Percentiles rank a stretch among this genome's conserved stretches.
Evolutionary conservation across 495 filamentous ascomycete species (phyloP).

Genomic region (Daldinia bambusicola): DNA sequence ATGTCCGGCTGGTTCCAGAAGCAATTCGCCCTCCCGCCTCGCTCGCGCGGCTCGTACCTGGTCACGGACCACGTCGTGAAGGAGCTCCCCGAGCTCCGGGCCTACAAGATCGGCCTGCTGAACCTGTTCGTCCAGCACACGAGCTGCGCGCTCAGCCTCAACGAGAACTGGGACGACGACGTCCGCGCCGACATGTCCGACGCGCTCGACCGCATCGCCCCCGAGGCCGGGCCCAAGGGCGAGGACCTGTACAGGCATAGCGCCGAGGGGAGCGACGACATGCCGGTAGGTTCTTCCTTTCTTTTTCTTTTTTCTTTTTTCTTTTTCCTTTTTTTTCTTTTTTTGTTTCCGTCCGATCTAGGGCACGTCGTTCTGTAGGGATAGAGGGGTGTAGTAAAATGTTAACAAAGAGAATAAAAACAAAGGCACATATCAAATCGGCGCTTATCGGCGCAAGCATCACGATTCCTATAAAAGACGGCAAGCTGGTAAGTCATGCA

Average conservation of each 20-base stretch:
- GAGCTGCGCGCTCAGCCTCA: slow-evolving; percentile 82
- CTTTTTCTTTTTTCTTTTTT: too few relatives aligned
- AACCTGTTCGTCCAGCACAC: slow-evolving; percentile 94
- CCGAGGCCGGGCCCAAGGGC: slow-evolving; percentile 69
- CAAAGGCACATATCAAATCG: slow-evolving; percentile 85
- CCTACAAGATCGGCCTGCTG: slow-evolving; percentile 86
- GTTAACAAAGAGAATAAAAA: not conserved
- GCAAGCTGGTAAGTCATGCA: slow-evolving; percentile 70
- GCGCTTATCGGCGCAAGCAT: slow-evolving; percentile 88
- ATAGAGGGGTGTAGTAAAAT: not conserved
- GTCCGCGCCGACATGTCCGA: slow-evolving; percentile 87
- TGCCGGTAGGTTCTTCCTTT: not conserved
- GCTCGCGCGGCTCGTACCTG: slow-evolving; percentile 86
- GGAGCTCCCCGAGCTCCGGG: slow-evolving; percentile 76
- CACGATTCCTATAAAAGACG: slow-evolving; percentile 88
- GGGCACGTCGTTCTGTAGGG: not conserved
- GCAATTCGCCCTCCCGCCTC: slow-evolving; percentile 75
- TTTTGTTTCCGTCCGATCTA: too few relatives aligned
- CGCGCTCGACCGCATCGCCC: slow-evolving; percentile 87
- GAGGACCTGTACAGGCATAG: slow-evolving; percentile 87
- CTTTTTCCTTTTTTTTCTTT: too few relatives aligned
- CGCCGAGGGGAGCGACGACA: slow-evolving; percentile 91
- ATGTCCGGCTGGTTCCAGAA: slow-evolving; percentile 83
- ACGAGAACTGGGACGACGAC: slow-evolving; percentile 83
- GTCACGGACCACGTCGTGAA: slow-evolving; percentile 77